Evolutionary conservation across 2,329 filamentous ascomycete genomes (phyloP).

Genomic region (Rhinocladiella similis): DNA sequence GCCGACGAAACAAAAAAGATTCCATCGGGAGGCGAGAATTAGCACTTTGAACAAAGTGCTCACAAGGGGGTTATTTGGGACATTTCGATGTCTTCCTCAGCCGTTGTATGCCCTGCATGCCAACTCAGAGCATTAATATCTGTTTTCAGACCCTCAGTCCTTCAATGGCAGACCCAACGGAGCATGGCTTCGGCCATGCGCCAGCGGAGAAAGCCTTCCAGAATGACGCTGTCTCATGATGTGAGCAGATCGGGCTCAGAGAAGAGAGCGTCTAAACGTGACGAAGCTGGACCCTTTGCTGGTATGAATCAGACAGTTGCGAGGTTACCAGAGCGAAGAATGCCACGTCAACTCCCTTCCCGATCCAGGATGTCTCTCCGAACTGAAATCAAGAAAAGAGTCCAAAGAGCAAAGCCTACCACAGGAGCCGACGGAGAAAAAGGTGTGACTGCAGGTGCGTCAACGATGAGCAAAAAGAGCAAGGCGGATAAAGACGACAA

Average conservation of each 20-base stretch:
- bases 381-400: conserved; percentile 11
- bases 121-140: conserved; percentile 23
- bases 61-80: neutral
- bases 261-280: conserved; percentile 35
- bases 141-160: conserved; percentile 3
- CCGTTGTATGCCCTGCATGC: conserved; percentile 26
- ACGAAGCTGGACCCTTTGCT: conserved; percentile 56
- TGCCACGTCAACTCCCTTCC: conserved; percentile 10
- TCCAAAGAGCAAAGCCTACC: neutral
- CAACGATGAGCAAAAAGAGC: conserved; percentile 24
- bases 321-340: conserved; percentile 10
- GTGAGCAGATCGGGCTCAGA: conserved; percentile 28
- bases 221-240: conserved; percentile 53
- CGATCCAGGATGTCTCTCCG: conserved; percentile 14
- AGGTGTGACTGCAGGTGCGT: neutral
- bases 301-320: conserved; percentile 52
- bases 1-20: neutral
- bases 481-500: conserved; percentile 44
- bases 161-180: conserved; percentile 40
- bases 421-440: neutral
- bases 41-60: neutral
- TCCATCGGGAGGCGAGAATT: neutral
- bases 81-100: conserved; percentile 22
- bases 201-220: conserved; percentile 47
- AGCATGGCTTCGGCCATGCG: conserved; percentile 40